Evolutionary conservation across 2,329 filamentous ascomycete species (phyloP), one percentile per base, ranked within the genome.

Genomic region (Alternaria metachromatica): DNA sequence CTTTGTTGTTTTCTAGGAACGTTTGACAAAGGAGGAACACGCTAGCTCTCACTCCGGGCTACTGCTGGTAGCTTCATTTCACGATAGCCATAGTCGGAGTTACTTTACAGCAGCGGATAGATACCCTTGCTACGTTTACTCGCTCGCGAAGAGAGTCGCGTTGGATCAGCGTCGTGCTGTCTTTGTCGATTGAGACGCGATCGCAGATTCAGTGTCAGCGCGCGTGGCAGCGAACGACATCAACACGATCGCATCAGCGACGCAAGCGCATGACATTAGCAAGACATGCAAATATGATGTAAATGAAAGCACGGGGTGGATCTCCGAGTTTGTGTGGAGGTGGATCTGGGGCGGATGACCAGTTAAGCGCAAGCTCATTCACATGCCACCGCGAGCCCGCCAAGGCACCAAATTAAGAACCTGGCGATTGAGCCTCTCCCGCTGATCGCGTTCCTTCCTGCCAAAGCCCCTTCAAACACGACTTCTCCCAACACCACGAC

Each of bases 371-470:
- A 65, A 65, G 64, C 62, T 65, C 65, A 63, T 72, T 72, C 72
- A 74, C 69, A 70, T 72, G 72, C 64, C 64, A 67, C 62, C 56
- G 49, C 54, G 51, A 66, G 59, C 23, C 44, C 53, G 69, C 69
- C 69, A 71, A 71, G 68, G 55, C 68, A 48, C 65, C 65, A 69
- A 69, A 66, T 65, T 71, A 71, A 64, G 66, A 64, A 72, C 57
- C 61, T 58, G 66, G 64, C 53, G 68, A 58, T 64, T 64, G 63
- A 71, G 67, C 64, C 64, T 67, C 70, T 64, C 58, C 67, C 54
- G 62, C 58, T 64, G 58, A 58, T 67, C 56, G 67, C 65, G 63
- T 64, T 59, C 66, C 64, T 69, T 61, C 60, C 69, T 64, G 46
- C 56, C 59, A 55, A 59, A 61, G 54, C 60, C 58, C 60, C 48